Evolutionary conservation across 352 stramenopile species (phyloP).

Genomic region (Globisporangium nagaii): DNA sequence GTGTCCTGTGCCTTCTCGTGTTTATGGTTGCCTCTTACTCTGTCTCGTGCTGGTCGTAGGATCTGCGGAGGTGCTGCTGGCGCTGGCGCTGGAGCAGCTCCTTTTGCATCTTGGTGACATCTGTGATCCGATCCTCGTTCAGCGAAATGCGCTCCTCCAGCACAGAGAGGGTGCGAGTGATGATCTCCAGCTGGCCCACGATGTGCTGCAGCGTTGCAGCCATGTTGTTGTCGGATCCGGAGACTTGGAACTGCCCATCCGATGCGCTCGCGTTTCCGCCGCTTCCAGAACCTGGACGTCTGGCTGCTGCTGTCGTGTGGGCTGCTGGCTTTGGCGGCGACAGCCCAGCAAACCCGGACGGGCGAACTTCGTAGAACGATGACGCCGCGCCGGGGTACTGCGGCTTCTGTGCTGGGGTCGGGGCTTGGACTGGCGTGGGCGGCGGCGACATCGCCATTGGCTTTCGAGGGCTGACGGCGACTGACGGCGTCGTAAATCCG

Average conservation of each 20-base stretch:
- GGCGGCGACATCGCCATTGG: slow-evolving; percentile 17
- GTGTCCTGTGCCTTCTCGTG: background rate
- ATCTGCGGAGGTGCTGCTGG: slow-evolving; percentile 13
- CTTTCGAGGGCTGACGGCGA: background rate
- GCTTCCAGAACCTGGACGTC: background rate
- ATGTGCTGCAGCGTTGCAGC: slow-evolving; percentile 82
- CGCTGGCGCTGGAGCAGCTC: slow-evolving; percentile 48
- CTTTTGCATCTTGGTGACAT: slow-evolving; percentile 58
- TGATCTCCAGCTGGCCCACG: slow-evolving; percentile 85
- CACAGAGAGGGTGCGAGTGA: slow-evolving; percentile 78
- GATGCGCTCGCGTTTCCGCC: background rate
- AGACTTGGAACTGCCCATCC: background rate
- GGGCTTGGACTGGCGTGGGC: slow-evolving; percentile 29
- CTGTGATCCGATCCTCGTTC: slow-evolving; percentile 72
- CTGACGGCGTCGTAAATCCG: background rate
- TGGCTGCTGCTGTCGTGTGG: background rate
- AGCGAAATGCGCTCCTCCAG: slow-evolving; percentile 83
- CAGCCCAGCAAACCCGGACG: background rate
- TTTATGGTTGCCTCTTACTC: background rate
- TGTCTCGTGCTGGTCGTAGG: background rate
- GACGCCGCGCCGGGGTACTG: slow-evolving; percentile 22
- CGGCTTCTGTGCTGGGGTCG: slow-evolving; percentile 36
- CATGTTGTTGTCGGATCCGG: slow-evolving; percentile 24
- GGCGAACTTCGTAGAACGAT: slow-evolving; percentile 29
- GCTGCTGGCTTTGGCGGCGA: background rate